Conservation (phyloP, 2,329 filamentous ascomycete genomes). For the Exophiala phaeomuriformis region DNA sequence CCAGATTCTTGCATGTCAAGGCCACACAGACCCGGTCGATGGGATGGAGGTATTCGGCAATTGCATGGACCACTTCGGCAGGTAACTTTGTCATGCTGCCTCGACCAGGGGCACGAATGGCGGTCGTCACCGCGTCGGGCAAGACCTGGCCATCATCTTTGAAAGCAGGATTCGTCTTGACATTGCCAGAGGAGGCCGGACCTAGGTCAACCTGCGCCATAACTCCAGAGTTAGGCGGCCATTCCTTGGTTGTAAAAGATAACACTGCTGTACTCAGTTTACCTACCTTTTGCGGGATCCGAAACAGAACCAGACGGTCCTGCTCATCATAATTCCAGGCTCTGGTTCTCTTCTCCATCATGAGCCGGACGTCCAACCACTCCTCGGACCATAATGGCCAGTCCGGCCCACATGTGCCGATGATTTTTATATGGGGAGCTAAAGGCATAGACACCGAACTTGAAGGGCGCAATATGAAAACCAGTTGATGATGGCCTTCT, state of each 20-base stretch:
- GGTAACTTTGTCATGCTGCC: conserved; percentile 10
- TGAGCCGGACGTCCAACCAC: too few relatives aligned
- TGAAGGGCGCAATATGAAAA: too few relatives aligned
- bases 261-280: background rate
- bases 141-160: background rate
- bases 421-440: too few relatives aligned
- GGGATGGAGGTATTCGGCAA: conserved; percentile 21
- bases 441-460: too few relatives aligned
- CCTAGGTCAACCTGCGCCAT: too few relatives aligned
- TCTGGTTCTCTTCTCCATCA: too few relatives aligned
- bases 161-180: background rate
- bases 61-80: conserved; percentile 20
- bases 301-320: conserved; percentile 8
- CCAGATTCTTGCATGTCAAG: conserved; percentile 24
- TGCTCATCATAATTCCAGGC: conserved; percentile 5
- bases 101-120: background rate
- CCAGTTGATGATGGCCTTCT: too few relatives aligned
- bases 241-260: too few relatives aligned
- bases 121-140: background rate
- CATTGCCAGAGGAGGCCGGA: too few relatives aligned
- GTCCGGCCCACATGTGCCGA: too few relatives aligned
- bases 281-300: background rate
- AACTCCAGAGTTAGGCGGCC: too few relatives aligned
- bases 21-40: conserved; percentile 27
- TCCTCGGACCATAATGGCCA: too few relatives aligned